Base-by-base conservation (phyloP, 2,329 filamentous ascomycete genomes). In the Pestalotiopsis sp. region DNA sequence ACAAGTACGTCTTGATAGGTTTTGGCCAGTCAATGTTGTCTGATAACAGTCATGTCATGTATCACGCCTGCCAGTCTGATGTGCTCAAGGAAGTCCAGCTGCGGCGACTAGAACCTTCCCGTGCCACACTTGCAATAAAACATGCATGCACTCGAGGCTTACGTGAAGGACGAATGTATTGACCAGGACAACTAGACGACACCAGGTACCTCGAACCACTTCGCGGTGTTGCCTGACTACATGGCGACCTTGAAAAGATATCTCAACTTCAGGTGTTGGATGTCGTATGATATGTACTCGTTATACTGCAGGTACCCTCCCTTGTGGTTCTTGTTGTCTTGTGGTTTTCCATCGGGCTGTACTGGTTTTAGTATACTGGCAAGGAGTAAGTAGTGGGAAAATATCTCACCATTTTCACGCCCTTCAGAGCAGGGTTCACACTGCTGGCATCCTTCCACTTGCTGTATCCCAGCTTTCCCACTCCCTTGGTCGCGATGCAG, bases 371-470 rank as follows among this genome's bases (percentile, higher is more conserved):
- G 31, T 2, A 7, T 36, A 2, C 31, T 36, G 31, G 31, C 31
- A 36, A 36, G 31, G 31, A 36, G 6, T 31, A 36, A 36, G 31
- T 25, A 27, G 3, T n/a, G 25, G 5, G 3, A 39, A 39, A 0
- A 62, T 14, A 61, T 81, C 85, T 80, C 77, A 91, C 90, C 85
- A 96, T 94, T 73, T 84, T 84, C 58, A 92, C 86, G 0, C 93
- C 93, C 67, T 86, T 81, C 61, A 96, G 81, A 9, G 85, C 83
- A 1, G 85, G 80, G 73, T 93, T 86, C 7, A 94, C 86, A 61
- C 83, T 85, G 1, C 82, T 81, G 0, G 92, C 93, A 77, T 95
- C 93, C 78, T 92, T 92, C 93, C 93, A 95, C 52, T 82, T 83
- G 17, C 78, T 81, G 1, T 93, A 93, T 0, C 87, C 88, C 0